Base-by-base conservation (phyloP, 352 stramenopile species). In the Stephanocyclus meneghinianus region DNA sequence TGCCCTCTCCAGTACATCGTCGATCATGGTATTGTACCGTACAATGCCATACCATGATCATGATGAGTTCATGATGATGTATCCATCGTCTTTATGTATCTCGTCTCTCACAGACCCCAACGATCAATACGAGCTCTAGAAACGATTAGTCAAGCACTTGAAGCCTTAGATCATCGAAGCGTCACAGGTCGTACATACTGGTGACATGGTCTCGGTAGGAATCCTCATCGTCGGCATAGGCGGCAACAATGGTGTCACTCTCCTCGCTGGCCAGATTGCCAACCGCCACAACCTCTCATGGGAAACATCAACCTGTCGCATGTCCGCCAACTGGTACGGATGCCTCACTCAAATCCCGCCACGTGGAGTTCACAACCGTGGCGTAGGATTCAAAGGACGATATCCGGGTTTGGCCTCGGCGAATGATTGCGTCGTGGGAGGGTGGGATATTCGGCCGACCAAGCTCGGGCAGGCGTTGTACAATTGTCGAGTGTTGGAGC, bases 161-260 rank as follows among this genome's bases (percentile, higher is more conserved):
- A 26, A 26, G 21, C 21, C 21, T 26, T 26, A 26, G 21, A 26
- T 26, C 21, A 40, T 40, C 7, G 35, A 4, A 40, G 35, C 35
- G 35, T n/a, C 35, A 40, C 3, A 40, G 4, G 3, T 40, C 35
- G 35, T 40, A 40, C 4, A 8, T 9, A 40, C 35, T 0, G 35
- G 35, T 40, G 35, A 40, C 53, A 62, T 62, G 53, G 53, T 62
- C 7, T 62, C 53, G 9, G 53, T 62, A 40, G 96, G 96, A 60
- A 93, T 97, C 44, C 95, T 99, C 87, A 97, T 98, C 67, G 95
- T 99, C 56, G 96, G 96, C 51, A 85, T 99, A 11, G 96, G 96
- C 35, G 96, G 96, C 56, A 97, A 97, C 88, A 99, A 98, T 84
- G 96, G 96, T 76, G 97, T 96, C 50, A 98, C 96, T 66, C 87